Evolutionary conservation across 495 filamentous ascomycete species (phyloP).

Genomic region (Penicillium manginii): DNA sequence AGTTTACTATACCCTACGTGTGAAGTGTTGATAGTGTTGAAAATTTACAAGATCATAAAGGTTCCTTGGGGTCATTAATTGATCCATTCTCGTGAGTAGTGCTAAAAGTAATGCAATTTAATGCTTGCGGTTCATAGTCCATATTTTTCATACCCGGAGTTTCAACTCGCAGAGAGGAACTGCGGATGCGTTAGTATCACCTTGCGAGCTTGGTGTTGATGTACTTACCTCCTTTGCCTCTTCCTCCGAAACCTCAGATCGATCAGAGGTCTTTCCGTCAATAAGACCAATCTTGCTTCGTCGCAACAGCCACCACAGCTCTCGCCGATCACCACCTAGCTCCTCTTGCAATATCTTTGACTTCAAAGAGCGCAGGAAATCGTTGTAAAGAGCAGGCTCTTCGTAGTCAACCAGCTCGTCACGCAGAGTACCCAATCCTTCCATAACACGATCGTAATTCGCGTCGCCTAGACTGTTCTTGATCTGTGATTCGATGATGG

Average conservation of each 20-base stretch:
- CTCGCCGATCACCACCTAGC: conserved; percentile 78
- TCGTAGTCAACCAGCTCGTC: conserved; percentile 78
- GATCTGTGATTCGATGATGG: conserved; percentile 70
- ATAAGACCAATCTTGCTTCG: conserved; percentile 73
- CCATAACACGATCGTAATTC: conserved; percentile 74
- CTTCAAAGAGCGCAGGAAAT: conserved; percentile 73
- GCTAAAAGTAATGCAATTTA: not conserved
- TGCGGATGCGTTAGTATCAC: conserved; percentile 21
- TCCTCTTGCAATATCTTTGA: conserved; percentile 67
- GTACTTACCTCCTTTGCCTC: conserved; percentile 64
- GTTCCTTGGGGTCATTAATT: not conserved
- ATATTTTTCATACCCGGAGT: not conserved
- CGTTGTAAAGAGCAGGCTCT: conserved; percentile 77
- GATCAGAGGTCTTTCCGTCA: conserved; percentile 59
- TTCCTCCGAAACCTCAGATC: conserved; percentile 65
- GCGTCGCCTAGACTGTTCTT: conserved; percentile 72
- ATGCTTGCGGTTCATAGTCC: not conserved
- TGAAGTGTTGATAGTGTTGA: conserved; percentile 2
- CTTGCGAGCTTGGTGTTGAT: not conserved
- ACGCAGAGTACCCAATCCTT: conserved; percentile 76
- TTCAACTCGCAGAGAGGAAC: conserved; percentile 38
- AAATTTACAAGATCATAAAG: not conserved
- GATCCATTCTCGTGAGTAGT: not conserved
- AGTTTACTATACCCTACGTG: conserved; percentile 18
- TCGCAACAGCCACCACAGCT: conserved; percentile 80